Evolutionary conservation across 768 basidiomycete genomes (phyloP), one percentile per base, ranked within the genome.

Genomic region (Termitomyces sp.): DNA sequence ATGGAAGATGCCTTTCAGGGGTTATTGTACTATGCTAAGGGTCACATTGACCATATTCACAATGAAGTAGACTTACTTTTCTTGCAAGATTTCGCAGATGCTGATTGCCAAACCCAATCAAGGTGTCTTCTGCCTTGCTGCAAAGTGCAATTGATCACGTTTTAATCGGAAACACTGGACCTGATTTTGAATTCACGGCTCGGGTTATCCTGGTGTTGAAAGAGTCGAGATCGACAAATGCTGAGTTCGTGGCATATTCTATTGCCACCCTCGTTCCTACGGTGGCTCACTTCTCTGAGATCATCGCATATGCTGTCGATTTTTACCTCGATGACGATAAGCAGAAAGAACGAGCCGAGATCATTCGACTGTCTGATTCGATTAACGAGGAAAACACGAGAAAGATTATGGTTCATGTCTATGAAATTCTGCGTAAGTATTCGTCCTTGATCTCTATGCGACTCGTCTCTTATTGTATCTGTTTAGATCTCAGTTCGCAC

Each of bases 191-290:
- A 9, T 74, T 78, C 65, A 64, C 77, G 22, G 64, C 62, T 40
- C 64, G 65, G 26, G 66, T 80, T 12, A 53, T 59, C 24, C 54
- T 58, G 2, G 60, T 66, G 35, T 50, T 61, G 14, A 54, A 57
- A 0, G 58, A 68, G 14, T 60, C 62, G n/a, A 16, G 8, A 20
- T 30, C 38, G 43, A 65, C 66, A 36, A 66, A 64, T 57, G 57
- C 70, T 60, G 67, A 77, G 20, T 66, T 85, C 16, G 76, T 82
- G 1, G 68, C 72, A 14, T 72, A 74, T 30, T 69, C 83, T 8
- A 80, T 87, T 61, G 75, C 77, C 8, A 78, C 84, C 47, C 67
- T 77, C 13, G 75, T 87, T 13, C 82, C 84, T 6, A 82, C 83
- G 12, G 77, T 79, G 2, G 72, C 81, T 0, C 64, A 80, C 9